Evolutionary conservation across 345 rosid species (phyloP).

Genomic region (Orychophragmus violaceus): DNA sequence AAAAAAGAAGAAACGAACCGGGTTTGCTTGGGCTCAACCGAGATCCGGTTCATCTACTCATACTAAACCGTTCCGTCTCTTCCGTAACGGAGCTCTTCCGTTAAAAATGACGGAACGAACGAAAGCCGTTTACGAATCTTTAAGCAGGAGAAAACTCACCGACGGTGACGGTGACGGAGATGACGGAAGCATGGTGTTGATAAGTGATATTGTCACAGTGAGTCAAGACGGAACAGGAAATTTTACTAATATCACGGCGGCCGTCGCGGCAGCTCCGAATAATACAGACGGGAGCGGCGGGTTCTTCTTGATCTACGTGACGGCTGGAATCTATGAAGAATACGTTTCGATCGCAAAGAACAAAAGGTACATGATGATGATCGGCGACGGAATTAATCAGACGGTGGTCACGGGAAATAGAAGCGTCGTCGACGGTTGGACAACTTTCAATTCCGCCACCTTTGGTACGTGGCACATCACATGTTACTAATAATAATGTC

Average conservation of each 20-base stretch:
- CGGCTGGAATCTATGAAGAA: conserved; percentile 78
- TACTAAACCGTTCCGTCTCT: conserved; percentile 20
- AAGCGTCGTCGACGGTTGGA: conserved; percentile 84
- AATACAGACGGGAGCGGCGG: conserved; percentile 49
- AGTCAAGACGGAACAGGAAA: conserved; percentile 60
- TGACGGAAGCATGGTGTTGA: conserved; percentile 38
- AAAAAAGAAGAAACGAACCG: conserved; percentile 37
- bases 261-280: conserved; percentile 67
- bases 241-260: conserved; percentile 59
- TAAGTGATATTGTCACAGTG: conserved; percentile 61
- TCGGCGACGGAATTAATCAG: conserved; percentile 82
- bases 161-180: conserved; percentile 10
- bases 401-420: conserved; percentile 83
- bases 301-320: conserved; percentile 64
- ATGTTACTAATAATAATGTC: conserved; percentile 13
- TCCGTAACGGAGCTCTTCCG: conserved; percentile 46
- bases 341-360: conserved; percentile 64
- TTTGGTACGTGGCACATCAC: conserved; percentile 39
- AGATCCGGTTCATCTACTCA: conserved; percentile 10
- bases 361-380: conserved; percentile 71
- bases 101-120: conserved; percentile 50
- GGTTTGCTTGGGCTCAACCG: conserved; percentile 31
- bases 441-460: conserved; percentile 86
- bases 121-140: conserved; percentile 37
- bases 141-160: conserved; percentile 32